phyloP scores from a whole-genome alignment of 2,329 filamentous ascomycete genomes.

The Colletotrichum paranaense region DNA sequence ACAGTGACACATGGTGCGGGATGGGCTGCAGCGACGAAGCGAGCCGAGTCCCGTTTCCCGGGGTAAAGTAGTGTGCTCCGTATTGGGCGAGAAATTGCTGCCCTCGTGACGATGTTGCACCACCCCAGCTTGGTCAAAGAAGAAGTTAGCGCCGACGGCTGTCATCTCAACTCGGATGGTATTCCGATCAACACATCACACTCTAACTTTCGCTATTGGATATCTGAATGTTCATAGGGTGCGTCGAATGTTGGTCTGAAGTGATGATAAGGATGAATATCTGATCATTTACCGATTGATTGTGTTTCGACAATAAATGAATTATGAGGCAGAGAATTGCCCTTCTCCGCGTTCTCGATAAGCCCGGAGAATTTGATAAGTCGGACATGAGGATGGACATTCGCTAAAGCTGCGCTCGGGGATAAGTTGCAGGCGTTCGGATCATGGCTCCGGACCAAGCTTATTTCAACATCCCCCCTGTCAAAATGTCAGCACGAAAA shows the following conservation, averaged over 20 bases:
- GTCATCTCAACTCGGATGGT: neutral
- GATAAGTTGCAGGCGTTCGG: neutral
- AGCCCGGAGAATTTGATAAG: neutral
- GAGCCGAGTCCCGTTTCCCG: neutral
- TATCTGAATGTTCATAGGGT: no score
- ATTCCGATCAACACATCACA: neutral
- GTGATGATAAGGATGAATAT: no score
- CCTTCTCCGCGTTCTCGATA: neutral
- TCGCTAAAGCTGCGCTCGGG: neutral
- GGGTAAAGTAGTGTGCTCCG: neutral
- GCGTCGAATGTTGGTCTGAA: no score
- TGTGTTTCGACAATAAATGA: neutral
- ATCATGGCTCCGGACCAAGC: neutral
- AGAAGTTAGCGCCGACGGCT: neutral
- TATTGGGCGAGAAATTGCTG: neutral
- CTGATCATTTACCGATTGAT: neutral
- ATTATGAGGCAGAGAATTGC: neutral
- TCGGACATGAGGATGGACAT: neutral
- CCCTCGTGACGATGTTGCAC: neutral
- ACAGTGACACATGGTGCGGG: neutral
- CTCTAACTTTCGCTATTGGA: neutral
- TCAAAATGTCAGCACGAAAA: neutral
- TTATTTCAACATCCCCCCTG: constrained; percentile 3
- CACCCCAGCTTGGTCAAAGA: neutral
- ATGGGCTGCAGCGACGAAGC: neutral